phyloP scores from a whole-genome alignment of 2,329 filamentous ascomycete genomes.

The Stagonosporopsis tanaceti region DNA sequence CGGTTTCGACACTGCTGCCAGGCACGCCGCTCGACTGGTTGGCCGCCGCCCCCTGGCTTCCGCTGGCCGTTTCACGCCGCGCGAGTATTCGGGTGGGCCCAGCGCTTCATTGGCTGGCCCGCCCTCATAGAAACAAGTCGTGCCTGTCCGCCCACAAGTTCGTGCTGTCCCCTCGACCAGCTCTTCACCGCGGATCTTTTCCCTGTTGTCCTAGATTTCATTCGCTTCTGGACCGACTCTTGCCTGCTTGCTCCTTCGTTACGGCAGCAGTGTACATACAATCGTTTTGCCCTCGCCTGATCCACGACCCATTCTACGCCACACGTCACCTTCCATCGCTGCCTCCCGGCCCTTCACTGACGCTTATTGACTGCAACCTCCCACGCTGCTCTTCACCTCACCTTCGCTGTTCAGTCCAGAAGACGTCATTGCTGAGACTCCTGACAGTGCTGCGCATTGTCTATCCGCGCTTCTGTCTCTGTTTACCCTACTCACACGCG shows the following conservation, averaged over 20 bases:
- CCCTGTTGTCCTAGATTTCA: slow-evolving; percentile 27
- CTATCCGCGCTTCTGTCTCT: slow-evolving; percentile 12
- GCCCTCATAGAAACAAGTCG: slow-evolving; percentile 12
- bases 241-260: slow-evolving; percentile 44
- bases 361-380: slow-evolving; percentile 17
- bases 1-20: slow-evolving; percentile 40
- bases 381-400: slow-evolving; percentile 17
- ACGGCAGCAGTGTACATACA: slow-evolving; percentile 36
- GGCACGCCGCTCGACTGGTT: slow-evolving; percentile 33
- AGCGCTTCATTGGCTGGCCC: slow-evolving; percentile 17
- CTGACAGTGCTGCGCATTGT: slow-evolving; percentile 34
- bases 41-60: slow-evolving; percentile 23
- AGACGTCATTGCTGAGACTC: slow-evolving; percentile 20
- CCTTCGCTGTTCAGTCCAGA: slow-evolving; percentile 1
- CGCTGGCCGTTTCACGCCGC: slow-evolving; percentile 30
- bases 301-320: slow-evolving; percentile 19
- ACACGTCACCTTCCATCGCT: slow-evolving; percentile 22
- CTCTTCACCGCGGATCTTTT: slow-evolving; percentile 23
- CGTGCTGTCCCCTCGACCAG: slow-evolving; percentile 16
- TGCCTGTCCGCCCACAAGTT: slow-evolving; percentile 29
- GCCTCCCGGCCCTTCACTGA: slow-evolving; percentile 11
- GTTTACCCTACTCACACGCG: slow-evolving; percentile 4
- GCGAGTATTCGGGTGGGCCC: slow-evolving; percentile 16
- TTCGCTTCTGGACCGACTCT: slow-evolving; percentile 36
- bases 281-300: slow-evolving; percentile 21